These are phyloP conservation scores for Arachis hypogaea DNA, from an alignment of 306 rosid genomes.

Conservation along the genomic window DNA sequence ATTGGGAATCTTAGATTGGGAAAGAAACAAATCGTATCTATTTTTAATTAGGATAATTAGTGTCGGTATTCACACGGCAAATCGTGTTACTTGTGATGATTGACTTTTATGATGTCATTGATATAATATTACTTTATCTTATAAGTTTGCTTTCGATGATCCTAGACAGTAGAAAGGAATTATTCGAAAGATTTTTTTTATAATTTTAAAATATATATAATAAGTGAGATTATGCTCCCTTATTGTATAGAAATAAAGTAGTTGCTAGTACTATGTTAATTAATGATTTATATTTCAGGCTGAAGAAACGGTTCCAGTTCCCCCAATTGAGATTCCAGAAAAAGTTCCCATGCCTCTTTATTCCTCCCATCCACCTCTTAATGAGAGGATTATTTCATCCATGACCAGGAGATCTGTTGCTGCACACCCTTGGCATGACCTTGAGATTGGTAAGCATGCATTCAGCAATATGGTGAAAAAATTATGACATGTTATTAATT, in stretches of 20 bases:
- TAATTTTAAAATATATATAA: neutral
- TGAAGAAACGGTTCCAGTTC: slow-evolving; percentile 70
- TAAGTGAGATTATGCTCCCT: neutral
- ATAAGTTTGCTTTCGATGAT: slow-evolving; percentile 3
- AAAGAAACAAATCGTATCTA: neutral
- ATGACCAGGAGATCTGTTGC: slow-evolving; percentile 91
- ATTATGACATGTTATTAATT: neutral
- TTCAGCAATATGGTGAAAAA: slow-evolving; percentile 2
- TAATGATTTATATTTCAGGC: slow-evolving; percentile 31
- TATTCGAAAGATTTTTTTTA: neutral
- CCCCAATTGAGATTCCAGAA: slow-evolving; percentile 66
- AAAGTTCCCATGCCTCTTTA: slow-evolving; percentile 40
- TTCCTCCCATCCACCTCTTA: slow-evolving; percentile 69
- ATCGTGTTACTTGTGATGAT: neutral
- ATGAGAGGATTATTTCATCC: slow-evolving; percentile 96
- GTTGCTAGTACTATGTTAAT: neutral
- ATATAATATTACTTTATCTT: neutral
- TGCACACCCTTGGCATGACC: slow-evolving; percentile 99
- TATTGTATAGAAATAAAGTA: neutral
- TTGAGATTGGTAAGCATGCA: slow-evolving; percentile 77
- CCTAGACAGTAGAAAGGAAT: neutral
- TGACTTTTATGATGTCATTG: neutral
- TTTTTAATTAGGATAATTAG: neutral
- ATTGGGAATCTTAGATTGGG: slow-evolving; percentile 8
- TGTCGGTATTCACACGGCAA: neutral